A percentile compares a stretch with the other conserved stretches of the same genome.
Conservation (phyloP, 441 rosid genomes). For the Daphne laureola region DNA sequence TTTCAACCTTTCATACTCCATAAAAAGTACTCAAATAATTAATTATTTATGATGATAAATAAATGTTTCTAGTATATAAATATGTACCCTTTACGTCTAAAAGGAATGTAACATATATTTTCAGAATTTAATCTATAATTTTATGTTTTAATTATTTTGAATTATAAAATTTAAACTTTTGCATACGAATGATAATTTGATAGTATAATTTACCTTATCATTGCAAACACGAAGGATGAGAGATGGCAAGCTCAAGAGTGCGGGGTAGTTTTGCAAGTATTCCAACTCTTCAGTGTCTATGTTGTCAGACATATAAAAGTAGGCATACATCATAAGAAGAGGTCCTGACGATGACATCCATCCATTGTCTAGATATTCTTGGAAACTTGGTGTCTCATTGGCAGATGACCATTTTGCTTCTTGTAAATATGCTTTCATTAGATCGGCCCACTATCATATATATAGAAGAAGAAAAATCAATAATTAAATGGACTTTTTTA, state of each 20-base stretch:
- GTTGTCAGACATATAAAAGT: constrained; percentile 13
- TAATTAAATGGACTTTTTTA: background rate
- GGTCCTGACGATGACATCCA: constrained; percentile 37
- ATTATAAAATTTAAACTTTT: no score
- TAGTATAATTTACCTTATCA: no score
- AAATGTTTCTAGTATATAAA: no score
- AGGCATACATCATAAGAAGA: constrained; percentile 23
- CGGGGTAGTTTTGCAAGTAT: constrained; percentile 1
- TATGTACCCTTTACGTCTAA: no score
- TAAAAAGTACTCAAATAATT: no score
- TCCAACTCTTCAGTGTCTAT: background rate
- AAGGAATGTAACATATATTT: no score
- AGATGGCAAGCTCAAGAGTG: background rate
- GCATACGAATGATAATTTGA: no score
- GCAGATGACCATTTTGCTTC: constrained; percentile 35
- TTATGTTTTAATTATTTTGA: no score
- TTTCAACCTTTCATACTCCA: no score
- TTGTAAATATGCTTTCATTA: constrained; percentile 29
- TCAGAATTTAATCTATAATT: no score
- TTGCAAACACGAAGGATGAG: no score
- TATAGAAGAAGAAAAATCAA: background rate
- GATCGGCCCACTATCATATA: constrained; percentile 30
- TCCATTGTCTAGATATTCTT: constrained; percentile 32
- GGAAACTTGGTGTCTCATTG: constrained; percentile 20
- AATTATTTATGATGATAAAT: no score